Evolutionary conservation across 495 filamentous ascomycete genomes (phyloP).

Genomic region (Sordaria brevicollis): DNA sequence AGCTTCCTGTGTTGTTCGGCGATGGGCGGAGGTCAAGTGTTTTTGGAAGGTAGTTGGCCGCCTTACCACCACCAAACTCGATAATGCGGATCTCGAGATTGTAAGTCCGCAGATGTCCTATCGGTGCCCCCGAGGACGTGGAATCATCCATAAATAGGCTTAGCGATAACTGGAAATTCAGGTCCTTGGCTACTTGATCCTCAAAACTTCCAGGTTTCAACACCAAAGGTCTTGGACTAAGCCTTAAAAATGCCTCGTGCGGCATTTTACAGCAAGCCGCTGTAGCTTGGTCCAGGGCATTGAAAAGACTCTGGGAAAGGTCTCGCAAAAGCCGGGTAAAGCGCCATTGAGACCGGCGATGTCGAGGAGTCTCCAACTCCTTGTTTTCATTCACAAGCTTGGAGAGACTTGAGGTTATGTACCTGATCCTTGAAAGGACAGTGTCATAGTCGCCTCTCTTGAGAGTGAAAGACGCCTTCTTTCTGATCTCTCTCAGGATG

Average conservation of each 20-base stretch:
- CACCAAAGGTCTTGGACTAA: background rate
- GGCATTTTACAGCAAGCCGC: background rate
- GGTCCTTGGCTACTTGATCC: background rate
- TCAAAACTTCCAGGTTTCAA: background rate
- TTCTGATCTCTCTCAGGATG: constrained; percentile 1
- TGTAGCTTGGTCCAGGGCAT: background rate
- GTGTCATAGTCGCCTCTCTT: constrained; percentile 3
- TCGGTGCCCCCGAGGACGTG: no score
- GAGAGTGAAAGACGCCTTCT: background rate
- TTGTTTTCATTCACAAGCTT: background rate
- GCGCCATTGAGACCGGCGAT: background rate
- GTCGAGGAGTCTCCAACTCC: background rate
- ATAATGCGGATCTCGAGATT: background rate
- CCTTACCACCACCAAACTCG: background rate
- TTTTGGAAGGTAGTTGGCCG: background rate
- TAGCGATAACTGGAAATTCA: background rate
- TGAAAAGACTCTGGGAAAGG: background rate
- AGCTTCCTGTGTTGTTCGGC: background rate
- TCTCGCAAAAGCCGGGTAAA: background rate
- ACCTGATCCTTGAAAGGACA: background rate
- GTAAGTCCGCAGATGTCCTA: no score
- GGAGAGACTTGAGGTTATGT: background rate
- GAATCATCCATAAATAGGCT: no score
- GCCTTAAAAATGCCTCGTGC: background rate
- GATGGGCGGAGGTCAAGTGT: background rate